Evolutionary conservation across 1,139 yeast genomes (phyloP).

Genomic region (Petasospora rhodanensis): DNA sequence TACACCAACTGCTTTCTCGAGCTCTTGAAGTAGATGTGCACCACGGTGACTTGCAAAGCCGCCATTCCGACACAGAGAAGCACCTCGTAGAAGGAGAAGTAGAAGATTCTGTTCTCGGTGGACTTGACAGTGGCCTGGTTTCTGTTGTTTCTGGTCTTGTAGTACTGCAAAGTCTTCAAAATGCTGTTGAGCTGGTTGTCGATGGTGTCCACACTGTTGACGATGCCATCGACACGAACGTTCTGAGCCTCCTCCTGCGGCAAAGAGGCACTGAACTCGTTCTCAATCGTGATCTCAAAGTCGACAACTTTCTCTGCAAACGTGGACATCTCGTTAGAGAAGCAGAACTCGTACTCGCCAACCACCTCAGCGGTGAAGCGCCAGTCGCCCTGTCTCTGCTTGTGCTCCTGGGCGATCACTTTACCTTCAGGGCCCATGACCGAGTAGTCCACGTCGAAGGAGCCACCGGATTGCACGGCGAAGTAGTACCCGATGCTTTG

Average conservation of each 20-base stretch:
- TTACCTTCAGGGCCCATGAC: conserved; percentile 66
- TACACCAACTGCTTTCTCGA: conserved; percentile 71
- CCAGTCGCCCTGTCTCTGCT: conserved; percentile 84
- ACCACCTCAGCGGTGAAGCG: conserved; percentile 57
- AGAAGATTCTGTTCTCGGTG: conserved; percentile 81
- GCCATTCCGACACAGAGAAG: conserved; percentile 84
- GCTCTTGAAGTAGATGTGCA: conserved; percentile 83
- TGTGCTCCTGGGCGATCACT: conserved; percentile 41
- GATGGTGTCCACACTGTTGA: conserved; percentile 51
- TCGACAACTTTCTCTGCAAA: conserved; percentile 86
- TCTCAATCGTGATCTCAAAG: conserved; percentile 68
- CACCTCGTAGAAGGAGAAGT: conserved; percentile 80
- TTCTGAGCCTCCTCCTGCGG: conserved; percentile 41
- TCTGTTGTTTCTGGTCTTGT: conserved; percentile 88
- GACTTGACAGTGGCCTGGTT: conserved; percentile 89
- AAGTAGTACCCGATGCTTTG: conserved; percentile 76
- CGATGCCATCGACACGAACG: conserved; percentile 59
- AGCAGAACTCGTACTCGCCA: conserved; percentile 94
- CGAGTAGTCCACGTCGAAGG: conserved; percentile 74
- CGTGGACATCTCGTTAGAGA: conserved; percentile 81
- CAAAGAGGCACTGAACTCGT: conserved; percentile 60
- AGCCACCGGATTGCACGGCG: conserved; percentile 85
- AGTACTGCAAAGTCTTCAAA: conserved; percentile 66
- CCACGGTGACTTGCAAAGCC: conserved; percentile 72
- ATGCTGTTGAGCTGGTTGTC: conserved; percentile 66